Evolutionary conservation across 225 moss, liverwort and hornwort genomes (phyloP).

Genomic region (Climacium dendroides): DNA sequence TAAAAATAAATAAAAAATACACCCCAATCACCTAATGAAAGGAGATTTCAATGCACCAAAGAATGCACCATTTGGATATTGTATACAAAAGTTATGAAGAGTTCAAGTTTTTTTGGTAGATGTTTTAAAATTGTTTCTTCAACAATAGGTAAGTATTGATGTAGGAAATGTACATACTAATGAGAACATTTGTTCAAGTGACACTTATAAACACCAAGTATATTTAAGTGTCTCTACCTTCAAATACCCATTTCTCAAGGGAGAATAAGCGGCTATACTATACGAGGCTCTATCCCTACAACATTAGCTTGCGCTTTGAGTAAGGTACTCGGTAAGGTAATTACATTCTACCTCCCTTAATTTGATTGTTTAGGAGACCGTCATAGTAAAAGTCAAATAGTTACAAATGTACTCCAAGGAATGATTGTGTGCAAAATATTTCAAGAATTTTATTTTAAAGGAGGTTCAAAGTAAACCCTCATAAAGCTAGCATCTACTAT

Average conservation of each 20-base stretch:
- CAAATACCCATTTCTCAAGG: neutral
- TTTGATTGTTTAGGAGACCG: neutral
- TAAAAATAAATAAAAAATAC: neutral
- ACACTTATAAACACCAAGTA: neutral
- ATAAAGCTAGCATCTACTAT: neutral
- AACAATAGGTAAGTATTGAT: neutral
- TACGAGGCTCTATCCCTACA: rapidly evolving
- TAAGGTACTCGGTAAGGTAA: neutral
- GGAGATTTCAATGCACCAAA: neutral
- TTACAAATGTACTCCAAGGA: too few species aligned
- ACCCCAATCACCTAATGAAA: neutral
- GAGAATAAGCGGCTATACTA: neutral
- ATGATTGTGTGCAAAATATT: too few species aligned
- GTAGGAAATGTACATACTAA: neutral
- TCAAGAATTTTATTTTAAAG: neutral
- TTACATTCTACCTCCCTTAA: neutral
- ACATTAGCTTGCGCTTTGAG: rapidly evolving
- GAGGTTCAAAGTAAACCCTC: neutral
- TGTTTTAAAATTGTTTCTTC: neutral
- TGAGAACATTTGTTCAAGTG: neutral
- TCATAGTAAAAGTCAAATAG: too few species aligned
- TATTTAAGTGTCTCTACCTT: neutral
- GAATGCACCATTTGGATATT: neutral
- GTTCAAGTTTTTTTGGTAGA: too few species aligned
- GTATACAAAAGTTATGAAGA: neutral